Conservation (phyloP, 768 basidiomycete species). For the Hericium erinaceus region DNA sequence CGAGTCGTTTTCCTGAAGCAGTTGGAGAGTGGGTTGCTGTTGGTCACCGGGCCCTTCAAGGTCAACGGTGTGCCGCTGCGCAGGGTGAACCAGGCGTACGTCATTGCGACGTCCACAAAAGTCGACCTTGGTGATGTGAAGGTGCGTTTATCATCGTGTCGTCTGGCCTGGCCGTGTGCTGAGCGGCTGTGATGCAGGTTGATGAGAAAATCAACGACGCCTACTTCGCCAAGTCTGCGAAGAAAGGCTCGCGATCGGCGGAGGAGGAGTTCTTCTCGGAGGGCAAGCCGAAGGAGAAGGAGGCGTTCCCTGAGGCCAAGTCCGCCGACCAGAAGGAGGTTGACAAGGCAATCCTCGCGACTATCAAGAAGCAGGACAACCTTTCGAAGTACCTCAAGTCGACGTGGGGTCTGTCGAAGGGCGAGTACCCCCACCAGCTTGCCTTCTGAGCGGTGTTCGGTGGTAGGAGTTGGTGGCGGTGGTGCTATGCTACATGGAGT, state of each 20-base stretch:
- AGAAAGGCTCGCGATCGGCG: slow-evolving; percentile 66
- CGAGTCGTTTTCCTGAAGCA: slow-evolving; percentile 98
- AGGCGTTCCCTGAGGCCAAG: slow-evolving; percentile 78
- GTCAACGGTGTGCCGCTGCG: slow-evolving; percentile 97
- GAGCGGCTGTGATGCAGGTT: slow-evolving; percentile 35
- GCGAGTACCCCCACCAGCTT: slow-evolving; percentile 93
- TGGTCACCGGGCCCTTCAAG: slow-evolving; percentile 97
- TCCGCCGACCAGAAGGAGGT: slow-evolving; percentile 85
- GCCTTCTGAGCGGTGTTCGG: slow-evolving; percentile 49
- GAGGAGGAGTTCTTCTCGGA: slow-evolving; percentile 97
- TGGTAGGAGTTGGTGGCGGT: slow-evolving; percentile 10
- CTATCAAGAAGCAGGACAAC: slow-evolving; percentile 86
- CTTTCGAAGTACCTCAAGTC: slow-evolving; percentile 89
- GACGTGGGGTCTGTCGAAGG: slow-evolving; percentile 91
- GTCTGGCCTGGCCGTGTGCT: neutral
- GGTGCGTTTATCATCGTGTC: slow-evolving; percentile 34
- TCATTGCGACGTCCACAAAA: slow-evolving; percentile 95
- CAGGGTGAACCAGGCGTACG: slow-evolving; percentile 97
- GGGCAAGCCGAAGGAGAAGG: slow-evolving; percentile 86
- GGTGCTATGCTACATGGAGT: neutral
- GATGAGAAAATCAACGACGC: slow-evolving; percentile 88
- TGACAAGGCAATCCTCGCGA: slow-evolving; percentile 70
- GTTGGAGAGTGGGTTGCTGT: slow-evolving; percentile 80
- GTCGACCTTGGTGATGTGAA: slow-evolving; percentile 68
- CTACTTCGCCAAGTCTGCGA: slow-evolving; percentile 79